Percentiles rank a stretch among this genome's conserved stretches.
Evolutionary conservation across 2,329 filamentous ascomycete species (phyloP).

Genomic region (Pseudopithomyces maydicus): DNA sequence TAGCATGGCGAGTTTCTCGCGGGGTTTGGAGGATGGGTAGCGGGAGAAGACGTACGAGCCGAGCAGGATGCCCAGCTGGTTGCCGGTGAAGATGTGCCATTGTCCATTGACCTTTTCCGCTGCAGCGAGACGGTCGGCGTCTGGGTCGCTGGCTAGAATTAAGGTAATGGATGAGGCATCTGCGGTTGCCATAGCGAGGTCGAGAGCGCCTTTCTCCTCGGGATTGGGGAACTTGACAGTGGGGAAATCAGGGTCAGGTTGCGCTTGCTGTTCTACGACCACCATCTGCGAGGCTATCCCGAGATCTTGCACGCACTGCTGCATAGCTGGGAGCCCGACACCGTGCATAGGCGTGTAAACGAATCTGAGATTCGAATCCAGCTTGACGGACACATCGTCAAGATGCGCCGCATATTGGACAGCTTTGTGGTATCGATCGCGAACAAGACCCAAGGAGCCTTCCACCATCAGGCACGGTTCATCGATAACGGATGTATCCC

Average conservation of each 20-base stretch:
- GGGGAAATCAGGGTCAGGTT: conserved; percentile 67
- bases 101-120: conserved; percentile 62
- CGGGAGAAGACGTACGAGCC: conserved; percentile 62
- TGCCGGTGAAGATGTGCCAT: conserved; percentile 69
- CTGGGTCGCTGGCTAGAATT: conserved; percentile 68
- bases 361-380: conserved; percentile 46
- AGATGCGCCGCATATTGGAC: conserved; percentile 48
- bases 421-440: conserved; percentile 50
- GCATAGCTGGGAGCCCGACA: conserved; percentile 57
- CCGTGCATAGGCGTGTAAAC: conserved; percentile 65
- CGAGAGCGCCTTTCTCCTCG: conserved; percentile 66
- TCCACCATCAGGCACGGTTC: conserved; percentile 46
- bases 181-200: conserved; percentile 63
- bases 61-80: conserved; percentile 66
- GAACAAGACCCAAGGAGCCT: conserved; percentile 47
- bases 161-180: conserved; percentile 55
- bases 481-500: conserved; percentile 53
- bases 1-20: conserved; percentile 58
- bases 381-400: conserved; percentile 23
- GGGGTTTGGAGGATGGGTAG: conserved; percentile 40
- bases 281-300: conserved; percentile 51
- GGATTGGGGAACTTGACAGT: conserved; percentile 70
- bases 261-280: conserved; percentile 56
- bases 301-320: conserved; percentile 44
- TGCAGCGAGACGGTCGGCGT: conserved; percentile 67